phyloP scores from a whole-genome alignment of 2,329 filamentous ascomycete species.

The Paraphaeosphaeria sporulosa region DNA sequence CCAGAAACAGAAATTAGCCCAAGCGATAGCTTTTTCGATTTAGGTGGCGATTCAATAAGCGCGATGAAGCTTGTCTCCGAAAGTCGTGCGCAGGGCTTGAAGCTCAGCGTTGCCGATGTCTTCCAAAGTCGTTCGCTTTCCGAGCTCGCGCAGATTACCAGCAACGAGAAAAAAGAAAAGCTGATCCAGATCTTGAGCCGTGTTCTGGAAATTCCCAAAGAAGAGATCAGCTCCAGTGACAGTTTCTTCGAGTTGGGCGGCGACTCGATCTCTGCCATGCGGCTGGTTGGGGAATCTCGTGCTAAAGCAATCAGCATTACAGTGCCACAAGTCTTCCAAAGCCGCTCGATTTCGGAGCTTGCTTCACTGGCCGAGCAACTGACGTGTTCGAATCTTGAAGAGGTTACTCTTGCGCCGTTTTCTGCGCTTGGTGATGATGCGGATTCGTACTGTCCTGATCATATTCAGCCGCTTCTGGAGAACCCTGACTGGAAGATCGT shows the following conservation, averaged over 20 bases:
- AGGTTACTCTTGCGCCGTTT: slow-evolving; percentile 56
- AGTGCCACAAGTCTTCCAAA: slow-evolving; percentile 55
- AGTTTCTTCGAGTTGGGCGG: slow-evolving; percentile 58
- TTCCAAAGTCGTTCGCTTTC: slow-evolving; percentile 53
- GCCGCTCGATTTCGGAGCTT: slow-evolving; percentile 50
- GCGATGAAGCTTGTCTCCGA: slow-evolving; percentile 56
- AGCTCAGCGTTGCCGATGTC: slow-evolving; percentile 53
- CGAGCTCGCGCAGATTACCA: slow-evolving; percentile 62
- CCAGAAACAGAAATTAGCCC: slow-evolving; percentile 44
- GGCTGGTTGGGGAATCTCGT: slow-evolving; percentile 51
- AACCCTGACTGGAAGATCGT: slow-evolving; percentile 60
- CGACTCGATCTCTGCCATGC: slow-evolving; percentile 57
- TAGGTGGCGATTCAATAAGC: slow-evolving; percentile 57
- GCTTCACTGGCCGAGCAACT: slow-evolving; percentile 42
- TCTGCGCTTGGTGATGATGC: slow-evolving; percentile 57
- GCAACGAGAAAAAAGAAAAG: slow-evolving; percentile 40
- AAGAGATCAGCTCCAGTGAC: slow-evolving; percentile 48
- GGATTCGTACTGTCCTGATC: slow-evolving; percentile 55
- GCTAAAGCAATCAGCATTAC: slow-evolving; percentile 47
- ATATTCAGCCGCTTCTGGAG: slow-evolving; percentile 61
- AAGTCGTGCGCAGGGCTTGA: slow-evolving; percentile 44
- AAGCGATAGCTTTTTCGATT: slow-evolving; percentile 53
- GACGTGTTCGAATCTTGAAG: slow-evolving; percentile 23
- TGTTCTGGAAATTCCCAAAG: slow-evolving; percentile 39
- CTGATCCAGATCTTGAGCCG: slow-evolving; percentile 36